These are phyloP conservation scores for Sclerotinia trifoliorum DNA, from an alignment of 2,329 filamentous ascomycete genomes.

Conservation along the genomic window DNA sequence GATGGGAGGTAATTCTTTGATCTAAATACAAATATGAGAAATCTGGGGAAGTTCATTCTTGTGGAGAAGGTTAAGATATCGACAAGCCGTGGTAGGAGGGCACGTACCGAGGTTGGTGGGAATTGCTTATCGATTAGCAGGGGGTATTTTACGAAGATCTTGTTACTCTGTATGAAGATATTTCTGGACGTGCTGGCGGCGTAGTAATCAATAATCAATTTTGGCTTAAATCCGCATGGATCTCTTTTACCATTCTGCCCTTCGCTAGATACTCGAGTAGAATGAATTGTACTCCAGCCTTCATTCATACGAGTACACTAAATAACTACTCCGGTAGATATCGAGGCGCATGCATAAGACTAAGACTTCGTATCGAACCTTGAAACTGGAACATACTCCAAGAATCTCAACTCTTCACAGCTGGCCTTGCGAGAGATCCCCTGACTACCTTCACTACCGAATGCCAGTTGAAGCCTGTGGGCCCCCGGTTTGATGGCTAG, in stretches of 20 bases:
- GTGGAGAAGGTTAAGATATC: neutral
- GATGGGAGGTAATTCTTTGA: neutral
- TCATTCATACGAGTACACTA: too few species aligned
- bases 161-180: neutral
- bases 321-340: neutral
- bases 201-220: neutral
- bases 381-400: neutral
- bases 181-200: neutral
- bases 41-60: neutral
- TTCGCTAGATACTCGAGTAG: too few species aligned
- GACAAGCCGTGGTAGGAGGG: neutral
- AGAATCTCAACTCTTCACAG: neutral
- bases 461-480: slow-evolving; percentile 5
- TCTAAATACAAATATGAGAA: slow-evolving; percentile 3
- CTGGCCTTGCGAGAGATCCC: neutral
- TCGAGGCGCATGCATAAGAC: neutral
- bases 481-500: neutral
- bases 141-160: neutral
- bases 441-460: slow-evolving; percentile 18
- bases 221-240: too few species aligned
- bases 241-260: too few species aligned
- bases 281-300: too few species aligned
- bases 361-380: neutral
- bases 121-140: slow-evolving; percentile 6
- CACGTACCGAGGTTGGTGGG: neutral